Evolutionary conservation across 2,329 filamentous ascomycete species (phyloP).

Genomic region (Parascedosporium putredinis): DNA sequence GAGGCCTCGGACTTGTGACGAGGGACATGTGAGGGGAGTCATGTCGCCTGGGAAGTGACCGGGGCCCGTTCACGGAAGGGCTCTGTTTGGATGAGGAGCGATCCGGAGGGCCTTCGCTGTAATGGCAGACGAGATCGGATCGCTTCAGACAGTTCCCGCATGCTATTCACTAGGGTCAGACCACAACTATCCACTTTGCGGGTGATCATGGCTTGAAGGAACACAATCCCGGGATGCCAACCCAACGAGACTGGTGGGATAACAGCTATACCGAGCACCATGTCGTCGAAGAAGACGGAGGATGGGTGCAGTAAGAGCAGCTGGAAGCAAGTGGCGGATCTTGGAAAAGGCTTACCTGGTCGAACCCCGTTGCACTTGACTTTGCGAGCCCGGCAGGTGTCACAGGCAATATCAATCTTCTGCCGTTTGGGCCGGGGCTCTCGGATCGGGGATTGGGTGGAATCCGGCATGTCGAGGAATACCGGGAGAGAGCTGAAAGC

Average conservation of each 20-base stretch:
- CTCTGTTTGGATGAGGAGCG: neutral
- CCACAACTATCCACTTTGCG: neutral
- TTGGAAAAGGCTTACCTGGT: slow-evolving; percentile 24
- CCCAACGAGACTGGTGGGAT: no score
- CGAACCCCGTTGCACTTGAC: slow-evolving; percentile 30
- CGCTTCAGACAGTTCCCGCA: slow-evolving; percentile 22
- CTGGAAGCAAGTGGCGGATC: no score
- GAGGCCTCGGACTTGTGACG: neutral
- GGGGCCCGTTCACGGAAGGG: neutral
- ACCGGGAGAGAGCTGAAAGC: no score
- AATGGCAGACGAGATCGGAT: slow-evolving; percentile 18
- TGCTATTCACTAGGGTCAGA: slow-evolving; percentile 11
- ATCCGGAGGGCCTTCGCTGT: slow-evolving; percentile 12
- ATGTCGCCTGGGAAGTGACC: neutral
- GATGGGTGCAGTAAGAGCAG: no score
- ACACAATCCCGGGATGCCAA: no score
- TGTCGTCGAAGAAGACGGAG: no score
- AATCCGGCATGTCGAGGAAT: neutral
- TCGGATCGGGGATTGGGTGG: neutral
- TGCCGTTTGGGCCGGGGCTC: slow-evolving; percentile 23
- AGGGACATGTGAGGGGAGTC: neutral
- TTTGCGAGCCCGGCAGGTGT: slow-evolving; percentile 30
- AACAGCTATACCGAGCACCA: no score
- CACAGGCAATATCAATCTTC: slow-evolving; percentile 32
- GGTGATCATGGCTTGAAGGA: neutral